A percentile compares a stretch with the other conserved stretches of the same genome.
phyloP scores from a whole-genome alignment of 495 filamentous ascomycete genomes.

The Glarea lozoyensis region DNA sequence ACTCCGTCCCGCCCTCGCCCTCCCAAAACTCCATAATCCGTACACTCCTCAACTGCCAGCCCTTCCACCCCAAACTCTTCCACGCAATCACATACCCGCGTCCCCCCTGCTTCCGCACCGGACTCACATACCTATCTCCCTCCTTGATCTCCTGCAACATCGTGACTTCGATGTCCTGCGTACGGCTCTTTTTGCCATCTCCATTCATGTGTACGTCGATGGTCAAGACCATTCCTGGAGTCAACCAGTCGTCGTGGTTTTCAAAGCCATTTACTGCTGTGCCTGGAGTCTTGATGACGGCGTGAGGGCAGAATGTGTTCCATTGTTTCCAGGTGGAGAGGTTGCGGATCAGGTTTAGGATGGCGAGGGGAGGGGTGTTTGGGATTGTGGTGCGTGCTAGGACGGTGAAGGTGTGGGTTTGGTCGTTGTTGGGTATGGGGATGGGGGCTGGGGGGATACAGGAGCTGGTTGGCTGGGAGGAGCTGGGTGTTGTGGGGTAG shows the following conservation, averaged over 20 bases:
- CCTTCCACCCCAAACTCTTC: conserved; percentile 5
- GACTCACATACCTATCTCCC: neutral
- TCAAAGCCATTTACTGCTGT: too few relatives aligned
- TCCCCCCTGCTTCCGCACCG: conserved; percentile 3
- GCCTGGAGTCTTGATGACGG: neutral
- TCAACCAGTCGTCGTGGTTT: conserved; percentile 5
- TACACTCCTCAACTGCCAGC: conserved; percentile 16
- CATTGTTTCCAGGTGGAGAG: neutral
- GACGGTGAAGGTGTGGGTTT: neutral
- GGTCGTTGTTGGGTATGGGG: neutral
- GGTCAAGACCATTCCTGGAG: neutral
- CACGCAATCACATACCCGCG: conserved; percentile 14
- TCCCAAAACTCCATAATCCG: conserved; percentile 16
- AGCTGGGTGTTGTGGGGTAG: neutral
- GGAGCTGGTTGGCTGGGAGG: neutral
- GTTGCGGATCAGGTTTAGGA: neutral
- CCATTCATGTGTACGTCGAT: conserved; percentile 15
- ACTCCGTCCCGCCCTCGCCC: conserved; percentile 4
- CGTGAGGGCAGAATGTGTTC: neutral
- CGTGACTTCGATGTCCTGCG: conserved; percentile 3
- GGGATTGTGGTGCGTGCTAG: neutral
- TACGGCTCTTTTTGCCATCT: conserved; percentile 10
- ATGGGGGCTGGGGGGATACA: neutral
- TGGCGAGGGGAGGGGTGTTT: neutral
- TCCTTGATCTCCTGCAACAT: neutral